Evolutionary conservation across 2,329 filamentous ascomycete species (phyloP), one percentile per base, ranked within the genome.

Genomic region (Talaromyces sp.): DNA sequence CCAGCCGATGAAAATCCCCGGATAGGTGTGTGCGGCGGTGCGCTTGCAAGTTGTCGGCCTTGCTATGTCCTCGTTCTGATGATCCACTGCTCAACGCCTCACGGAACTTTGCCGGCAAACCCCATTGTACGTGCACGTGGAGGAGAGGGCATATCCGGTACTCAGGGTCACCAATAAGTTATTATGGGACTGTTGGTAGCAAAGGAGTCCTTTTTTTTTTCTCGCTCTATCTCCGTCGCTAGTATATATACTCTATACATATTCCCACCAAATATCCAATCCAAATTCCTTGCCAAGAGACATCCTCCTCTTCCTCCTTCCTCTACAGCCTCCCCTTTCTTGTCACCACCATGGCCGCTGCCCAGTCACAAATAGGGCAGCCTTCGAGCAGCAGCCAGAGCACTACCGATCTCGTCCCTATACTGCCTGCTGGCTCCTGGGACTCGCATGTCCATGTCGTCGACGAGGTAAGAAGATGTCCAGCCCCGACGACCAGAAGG

Each of bases 361-460:
- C 49, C 22, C 25, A 30, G 4, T 15, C 11, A 7, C 44, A 11
- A 4, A 5, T 17, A 22, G 25, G 44, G 6, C 44, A 51, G 25
- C 25, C 44, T 15, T 15, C 19, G 19, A 51, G 44, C 19, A 51
- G 36, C 44, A n/a, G 49, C 49, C 49, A 30, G 25, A 17, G 17
- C 49, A 30, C 4, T 4, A 3, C 49, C 11, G 49, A 30, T 27
- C 7, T 28, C 15, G 28, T 8, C 15, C 25, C 49, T 17, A 30
- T 53, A 53, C 53, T 60, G 17, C 58, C 53, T 19, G 36, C 51
- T 51, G 58, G 58, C n/a, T 54, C 58, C 25, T 60, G 58, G 58
- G 58, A 60, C 27, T 55, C 52, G 33, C 58, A 60, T 47, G 58
- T 60, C 28, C 58, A 60, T 60, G 53, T 60, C 22, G 30, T 54